phyloP scores from a whole-genome alignment of 2,329 filamentous ascomycete species.

The Ceratocystis diversiconidia region DNA sequence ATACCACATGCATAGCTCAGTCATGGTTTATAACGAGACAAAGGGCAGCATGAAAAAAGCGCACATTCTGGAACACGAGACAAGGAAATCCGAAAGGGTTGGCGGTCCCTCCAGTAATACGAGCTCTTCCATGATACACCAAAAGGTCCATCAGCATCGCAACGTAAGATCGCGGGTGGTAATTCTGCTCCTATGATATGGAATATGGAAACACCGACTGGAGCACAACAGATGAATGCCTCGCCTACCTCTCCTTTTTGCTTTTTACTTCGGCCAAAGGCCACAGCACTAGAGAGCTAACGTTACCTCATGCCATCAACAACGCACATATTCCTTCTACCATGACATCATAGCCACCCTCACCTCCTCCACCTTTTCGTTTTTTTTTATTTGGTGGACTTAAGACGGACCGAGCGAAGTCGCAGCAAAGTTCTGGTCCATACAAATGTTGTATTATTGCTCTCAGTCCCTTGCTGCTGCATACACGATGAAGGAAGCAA shows the following conservation, averaged over 20 bases:
- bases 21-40: not conserved
- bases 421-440: too few species aligned
- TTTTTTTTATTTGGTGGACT: not conserved
- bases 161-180: not conserved
- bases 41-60: not conserved
- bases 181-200: too few species aligned
- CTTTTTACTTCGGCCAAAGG: not conserved
- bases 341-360: not conserved
- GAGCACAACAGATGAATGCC: too few species aligned
- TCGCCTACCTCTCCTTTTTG: too few species aligned
- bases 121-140: not conserved
- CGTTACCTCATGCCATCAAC: not conserved
- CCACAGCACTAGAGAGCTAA: not conserved
- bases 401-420: not conserved
- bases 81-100: not conserved
- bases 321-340: not conserved
- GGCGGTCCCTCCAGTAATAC: not conserved
- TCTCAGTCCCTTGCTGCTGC: not conserved
- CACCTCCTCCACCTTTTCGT: not conserved
- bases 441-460: not conserved
- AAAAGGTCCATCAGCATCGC: not conserved
- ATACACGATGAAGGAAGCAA: constrained; percentile 1
- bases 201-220: not conserved
- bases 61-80: not conserved
- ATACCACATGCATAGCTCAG: not conserved